Base-by-base conservation (phyloP, 2,329 filamentous ascomycete species). In the Fusarium sp. region DNA sequence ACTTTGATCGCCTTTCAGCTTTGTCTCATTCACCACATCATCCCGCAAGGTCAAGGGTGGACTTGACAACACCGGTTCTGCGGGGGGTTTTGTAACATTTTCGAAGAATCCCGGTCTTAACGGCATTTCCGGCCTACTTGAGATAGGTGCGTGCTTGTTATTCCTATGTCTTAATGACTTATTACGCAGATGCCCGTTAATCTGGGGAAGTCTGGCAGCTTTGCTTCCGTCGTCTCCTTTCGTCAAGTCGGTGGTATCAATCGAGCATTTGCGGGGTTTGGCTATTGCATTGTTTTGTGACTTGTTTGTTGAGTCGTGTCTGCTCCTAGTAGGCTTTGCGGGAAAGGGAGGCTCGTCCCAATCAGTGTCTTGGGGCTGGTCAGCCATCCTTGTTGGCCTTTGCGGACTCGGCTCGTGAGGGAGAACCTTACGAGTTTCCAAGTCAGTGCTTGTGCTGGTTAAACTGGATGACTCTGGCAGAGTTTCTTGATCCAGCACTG, bases 21-120 rank as follows among this genome's bases (percentile, higher is more conserved):
- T 67, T 8, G 69, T 70, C 16, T 71, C 69, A 25, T 30, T 54
- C 8, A 49, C 46, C 24, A 30, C 29, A 15, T 65, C 56, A 10
- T 43, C 34, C 3, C 62, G 30, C 6, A 51, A 54, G 15, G 44
- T 20, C 12, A 55, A 32, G 9, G 60, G 34, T 5, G 47, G 27
- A 8, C 22, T 58, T 12, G 56, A 48, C 24, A 64, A 47, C 10
- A 65, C 43, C 13, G 53, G 43, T 34, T 67, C 69, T 20, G 62
- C 49, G 7, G 29, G 41, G 15, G 78, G 75, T 34, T 77, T 67
- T 7, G 79, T 72, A 6, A 82, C 70, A 44, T 81, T 81, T 48
- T 82, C 81, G 45, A 82, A 82, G 46, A 82, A 82, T 0, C 77
- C 76, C 8, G 80, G 78, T 41, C 78, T 79, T 2, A 76, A 62